Evolutionary conservation across 2,329 filamentous ascomycete species (phyloP).

Genomic region (Emericellopsis cladophorae): DNA sequence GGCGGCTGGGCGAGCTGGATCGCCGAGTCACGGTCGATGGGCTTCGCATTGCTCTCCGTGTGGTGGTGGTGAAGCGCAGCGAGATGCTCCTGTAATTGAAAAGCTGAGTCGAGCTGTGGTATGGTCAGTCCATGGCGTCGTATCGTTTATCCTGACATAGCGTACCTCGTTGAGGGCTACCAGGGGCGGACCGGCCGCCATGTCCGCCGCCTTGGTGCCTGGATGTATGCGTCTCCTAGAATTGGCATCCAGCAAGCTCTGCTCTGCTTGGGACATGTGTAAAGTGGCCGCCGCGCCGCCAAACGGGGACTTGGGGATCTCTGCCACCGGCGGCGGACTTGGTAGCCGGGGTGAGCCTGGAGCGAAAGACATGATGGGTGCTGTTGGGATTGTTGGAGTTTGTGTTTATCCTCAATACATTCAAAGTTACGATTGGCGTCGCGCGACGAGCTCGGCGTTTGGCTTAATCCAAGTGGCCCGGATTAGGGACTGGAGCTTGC

Average conservation of each 20-base stretch:
- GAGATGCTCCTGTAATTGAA: conserved; percentile 94
- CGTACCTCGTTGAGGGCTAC: conserved; percentile 71
- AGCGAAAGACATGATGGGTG: conserved; percentile 37
- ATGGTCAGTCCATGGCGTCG: neutral
- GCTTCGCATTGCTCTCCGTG: conserved; percentile 52
- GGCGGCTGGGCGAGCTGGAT: conserved; percentile 68
- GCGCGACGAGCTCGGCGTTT: conserved; percentile 4
- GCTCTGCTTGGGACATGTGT: conserved; percentile 50
- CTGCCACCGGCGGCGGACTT: conserved; percentile 85
- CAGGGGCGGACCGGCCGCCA: conserved; percentile 83
- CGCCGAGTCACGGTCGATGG: conserved; percentile 67
- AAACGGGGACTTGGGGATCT: conserved; percentile 72
- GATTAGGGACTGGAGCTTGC: neutral
- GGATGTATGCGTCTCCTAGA: conserved; percentile 78
- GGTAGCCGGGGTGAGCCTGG: conserved; percentile 85
- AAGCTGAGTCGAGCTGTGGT: conserved; percentile 80
- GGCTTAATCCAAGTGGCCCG: neutral
- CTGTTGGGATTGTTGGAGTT: neutral
- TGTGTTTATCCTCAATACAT: neutral
- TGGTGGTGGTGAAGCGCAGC: conserved; percentile 80
- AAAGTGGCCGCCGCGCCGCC: conserved; percentile 39
- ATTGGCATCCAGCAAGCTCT: conserved; percentile 55
- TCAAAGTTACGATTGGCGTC: conserved; percentile 5
- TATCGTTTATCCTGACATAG: conserved; percentile 14
- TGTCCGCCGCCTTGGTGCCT: conserved; percentile 82